These are phyloP conservation scores for Rubia peregrina DNA, from an alignment of 305 asterid species.

Conservation along the genomic window DNA sequence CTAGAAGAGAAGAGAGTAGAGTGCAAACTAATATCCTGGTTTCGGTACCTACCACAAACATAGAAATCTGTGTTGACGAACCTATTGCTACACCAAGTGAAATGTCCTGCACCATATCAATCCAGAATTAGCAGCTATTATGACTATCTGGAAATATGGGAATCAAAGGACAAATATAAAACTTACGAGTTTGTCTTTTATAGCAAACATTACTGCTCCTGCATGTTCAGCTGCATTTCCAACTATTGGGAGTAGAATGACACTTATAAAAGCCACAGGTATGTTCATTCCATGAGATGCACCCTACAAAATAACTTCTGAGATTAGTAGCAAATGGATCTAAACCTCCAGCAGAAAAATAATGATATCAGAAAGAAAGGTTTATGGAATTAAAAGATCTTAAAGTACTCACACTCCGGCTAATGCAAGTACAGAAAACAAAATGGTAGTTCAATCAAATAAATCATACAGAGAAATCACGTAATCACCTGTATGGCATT, in stretches of 20 bases:
- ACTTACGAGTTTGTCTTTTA: slow-evolving; percentile 77
- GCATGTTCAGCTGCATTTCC: slow-evolving; percentile 96
- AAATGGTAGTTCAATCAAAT: neutral
- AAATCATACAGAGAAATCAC: slow-evolving; percentile 2
- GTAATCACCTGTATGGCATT: slow-evolving; percentile 59
- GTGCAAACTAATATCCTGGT: neutral
- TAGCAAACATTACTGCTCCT: slow-evolving; percentile 78
- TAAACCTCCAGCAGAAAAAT: neutral
- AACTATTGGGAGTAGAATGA: slow-evolving; percentile 74
- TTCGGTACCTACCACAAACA: slow-evolving; percentile 56
- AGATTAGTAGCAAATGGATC: neutral
- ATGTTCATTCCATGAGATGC: slow-evolving; percentile 66
- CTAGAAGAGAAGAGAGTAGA: neutral
- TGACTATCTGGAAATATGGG: slow-evolving; percentile 6
- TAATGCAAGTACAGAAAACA: neutral
- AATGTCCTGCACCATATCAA: slow-evolving; percentile 44
- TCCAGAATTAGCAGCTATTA: slow-evolving; percentile 17
- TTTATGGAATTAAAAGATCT: too few relatives aligned
- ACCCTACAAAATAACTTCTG: slow-evolving; percentile 42
- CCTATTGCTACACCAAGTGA: slow-evolving; percentile 85
- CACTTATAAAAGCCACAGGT: slow-evolving; percentile 77
- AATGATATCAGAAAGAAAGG: too few relatives aligned
- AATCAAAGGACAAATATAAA: neutral
- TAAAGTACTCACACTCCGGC: neutral
- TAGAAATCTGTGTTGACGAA: slow-evolving; percentile 78